Evolutionary conservation across 2,329 filamentous ascomycete species (phyloP), one percentile per base, ranked within the genome.

Genomic region (Verticillium nubilum): DNA sequence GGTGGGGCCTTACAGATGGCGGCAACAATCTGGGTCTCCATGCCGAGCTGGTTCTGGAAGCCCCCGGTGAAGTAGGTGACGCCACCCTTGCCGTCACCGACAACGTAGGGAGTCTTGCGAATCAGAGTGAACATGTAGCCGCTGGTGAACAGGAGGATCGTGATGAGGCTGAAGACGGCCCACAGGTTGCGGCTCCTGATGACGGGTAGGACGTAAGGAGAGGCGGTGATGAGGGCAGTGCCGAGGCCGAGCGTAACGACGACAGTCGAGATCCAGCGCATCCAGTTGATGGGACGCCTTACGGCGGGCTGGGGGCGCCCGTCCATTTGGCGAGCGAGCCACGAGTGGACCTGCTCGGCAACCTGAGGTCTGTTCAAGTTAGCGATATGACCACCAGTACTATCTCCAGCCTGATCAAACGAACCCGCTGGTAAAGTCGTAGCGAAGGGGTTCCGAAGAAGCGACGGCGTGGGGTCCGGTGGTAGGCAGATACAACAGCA

Each of bases 91-190:
- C 92, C 91, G 71, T 98, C 87, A 50, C 89, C 90, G 50, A 87
- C 82, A 31, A 98, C 92, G 68, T 99, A 99, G 2, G 95, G 95
- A 2, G 96, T 91, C 73, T 95, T 94, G 67, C 96, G 86, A 70
- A 99, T 99, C 71, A 97, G 93, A 75, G 98, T 99, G 83, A 96
- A 99, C 96, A 99, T 99, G 76, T 98, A 93, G 42, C 95, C 96
- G 67, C 90, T 95, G 54, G 90, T 97, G 77, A 98, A 99, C 60
- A 97, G 81, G 50, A 99, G 84, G 63, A 99, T 93, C 15, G 87
- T 82, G 68, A 98, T 92, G 66, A 99, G 79, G 74, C 90, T 96
- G 68, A 96, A 76, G 25, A 90, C 91, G 26, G 94, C 93, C 95
- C 95, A 99, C 19, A 98, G 77, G 69, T 96, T 98, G 67, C 94